These are phyloP conservation scores for Hanseniaspora hatyaiensis DNA, from an alignment of 805 yeast genomes.

Conservation along the genomic window DNA sequence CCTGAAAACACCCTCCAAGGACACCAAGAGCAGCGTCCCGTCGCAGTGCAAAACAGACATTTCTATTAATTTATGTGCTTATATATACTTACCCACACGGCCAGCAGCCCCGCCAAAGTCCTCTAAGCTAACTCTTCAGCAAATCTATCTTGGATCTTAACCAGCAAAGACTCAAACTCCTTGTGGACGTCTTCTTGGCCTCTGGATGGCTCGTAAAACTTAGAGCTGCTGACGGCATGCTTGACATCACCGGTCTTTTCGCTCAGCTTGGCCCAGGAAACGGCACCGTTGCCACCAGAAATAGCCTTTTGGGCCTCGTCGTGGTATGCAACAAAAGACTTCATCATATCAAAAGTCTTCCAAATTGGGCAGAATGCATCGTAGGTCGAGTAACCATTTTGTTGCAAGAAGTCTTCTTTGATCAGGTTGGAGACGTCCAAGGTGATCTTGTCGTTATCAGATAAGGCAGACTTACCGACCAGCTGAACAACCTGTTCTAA, in stretches of 20 bases:
- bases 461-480: constrained; percentile 95
- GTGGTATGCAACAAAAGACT: constrained; percentile 75
- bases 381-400: constrained; percentile 95
- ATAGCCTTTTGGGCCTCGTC: constrained; percentile 98
- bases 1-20: no score
- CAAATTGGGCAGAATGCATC: constrained; percentile 99
- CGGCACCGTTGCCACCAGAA: constrained; percentile 64
- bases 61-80: no score
- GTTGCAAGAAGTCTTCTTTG: constrained; percentile 97
- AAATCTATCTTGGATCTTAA: constrained; percentile 75
- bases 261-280: constrained; percentile 73
- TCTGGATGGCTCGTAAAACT: constrained; percentile 88
- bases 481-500: constrained; percentile 97
- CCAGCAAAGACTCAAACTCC: constrained; percentile 66
- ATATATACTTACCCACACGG: no score
- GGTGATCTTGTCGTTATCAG: constrained; percentile 93
- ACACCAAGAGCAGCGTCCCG: no score
- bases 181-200: constrained; percentile 70
- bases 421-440: constrained; percentile 82
- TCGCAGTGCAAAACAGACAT: no score
- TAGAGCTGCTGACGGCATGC: constrained; percentile 86
- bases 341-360: constrained; percentile 98
- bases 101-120: no score
- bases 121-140: constrained; percentile 84
- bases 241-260: constrained; percentile 85